Conservation (phyloP, 495 filamentous ascomycete genomes). For the Aspergillus conjunctus region DNA sequence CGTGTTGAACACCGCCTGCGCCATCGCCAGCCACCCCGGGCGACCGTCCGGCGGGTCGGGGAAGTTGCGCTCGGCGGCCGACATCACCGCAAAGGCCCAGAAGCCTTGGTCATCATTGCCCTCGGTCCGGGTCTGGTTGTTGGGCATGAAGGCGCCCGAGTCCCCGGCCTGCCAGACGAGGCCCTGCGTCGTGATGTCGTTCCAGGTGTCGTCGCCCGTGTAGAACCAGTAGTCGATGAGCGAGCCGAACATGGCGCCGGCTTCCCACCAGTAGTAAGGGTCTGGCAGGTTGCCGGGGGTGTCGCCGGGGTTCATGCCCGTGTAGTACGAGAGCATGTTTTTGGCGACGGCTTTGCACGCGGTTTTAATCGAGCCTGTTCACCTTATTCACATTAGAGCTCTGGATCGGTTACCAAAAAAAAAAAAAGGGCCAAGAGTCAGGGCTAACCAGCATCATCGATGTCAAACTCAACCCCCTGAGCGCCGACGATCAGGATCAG, state of each 20-base stretch:
- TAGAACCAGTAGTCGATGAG: conserved; percentile 84
- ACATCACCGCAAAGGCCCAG: conserved; percentile 82
- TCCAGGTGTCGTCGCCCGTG: conserved; percentile 75
- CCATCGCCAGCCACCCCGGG: conserved; percentile 76
- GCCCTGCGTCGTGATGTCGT: conserved; percentile 66
- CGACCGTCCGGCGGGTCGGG: conserved; percentile 55
- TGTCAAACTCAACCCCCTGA: conserved; percentile 25
- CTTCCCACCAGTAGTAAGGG: conserved; percentile 86
- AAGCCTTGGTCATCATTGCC: conserved; percentile 90
- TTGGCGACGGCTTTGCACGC: conserved; percentile 45
- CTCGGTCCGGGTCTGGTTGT: conserved; percentile 73
- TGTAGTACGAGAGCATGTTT: conserved; percentile 64
- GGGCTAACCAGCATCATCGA: conserved; percentile 27
- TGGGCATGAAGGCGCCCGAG: conserved; percentile 72
- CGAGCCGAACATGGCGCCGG: conserved; percentile 72
- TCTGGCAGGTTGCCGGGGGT: conserved; percentile 70
- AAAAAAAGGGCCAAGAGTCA: not conserved
- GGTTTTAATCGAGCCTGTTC: conserved; percentile 47
- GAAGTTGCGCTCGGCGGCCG: conserved; percentile 77
- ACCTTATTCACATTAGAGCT: not conserved
- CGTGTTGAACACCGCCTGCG: conserved; percentile 80
- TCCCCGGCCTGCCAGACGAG: conserved; percentile 71
- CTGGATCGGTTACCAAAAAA: not conserved
- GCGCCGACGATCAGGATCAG: conserved; percentile 20
- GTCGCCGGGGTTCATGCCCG: conserved; percentile 69